phyloP scores from a whole-genome alignment of 2,329 filamentous ascomycete species.

The Cephalotrichum gorgonifer region DNA sequence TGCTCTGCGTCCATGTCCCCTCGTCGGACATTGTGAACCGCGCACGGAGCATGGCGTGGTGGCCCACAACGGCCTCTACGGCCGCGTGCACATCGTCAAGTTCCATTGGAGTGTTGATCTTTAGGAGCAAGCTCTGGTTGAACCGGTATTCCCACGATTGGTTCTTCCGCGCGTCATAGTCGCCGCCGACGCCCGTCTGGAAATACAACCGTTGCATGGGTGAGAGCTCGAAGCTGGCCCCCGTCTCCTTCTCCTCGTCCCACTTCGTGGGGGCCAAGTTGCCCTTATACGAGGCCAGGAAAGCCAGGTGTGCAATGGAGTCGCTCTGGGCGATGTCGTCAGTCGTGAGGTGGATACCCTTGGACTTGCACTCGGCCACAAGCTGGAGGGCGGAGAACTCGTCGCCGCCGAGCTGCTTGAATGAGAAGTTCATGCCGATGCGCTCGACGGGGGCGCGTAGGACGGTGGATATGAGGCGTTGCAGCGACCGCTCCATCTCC shows the following conservation, averaged over 20 bases:
- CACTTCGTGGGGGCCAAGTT: slow-evolving; percentile 17
- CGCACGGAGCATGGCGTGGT: slow-evolving; percentile 41
- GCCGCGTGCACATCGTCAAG: slow-evolving; percentile 35
- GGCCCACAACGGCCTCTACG: slow-evolving; percentile 34
- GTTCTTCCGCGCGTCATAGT: slow-evolving; percentile 16
- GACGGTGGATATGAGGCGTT: slow-evolving; percentile 25
- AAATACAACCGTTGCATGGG: slow-evolving; percentile 46
- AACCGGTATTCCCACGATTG: slow-evolving; percentile 31
- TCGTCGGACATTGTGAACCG: slow-evolving; percentile 26
- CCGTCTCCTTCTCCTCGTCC: slow-evolving; percentile 15
- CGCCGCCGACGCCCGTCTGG: slow-evolving; percentile 30
- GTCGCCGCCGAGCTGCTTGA: slow-evolving; percentile 27
- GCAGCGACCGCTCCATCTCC: slow-evolving; percentile 27
- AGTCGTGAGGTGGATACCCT: slow-evolving; percentile 24
- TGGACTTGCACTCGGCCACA: slow-evolving; percentile 24
- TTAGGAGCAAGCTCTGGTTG: slow-evolving; percentile 39
- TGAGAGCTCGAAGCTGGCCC: slow-evolving; percentile 33
- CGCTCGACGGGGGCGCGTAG: slow-evolving; percentile 25
- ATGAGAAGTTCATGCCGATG: slow-evolving; percentile 32
- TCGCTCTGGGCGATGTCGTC: slow-evolving; percentile 25
- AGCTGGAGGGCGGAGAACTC: slow-evolving; percentile 27
- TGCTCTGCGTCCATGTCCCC: slow-evolving; percentile 35
- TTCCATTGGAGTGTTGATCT: slow-evolving; percentile 27
- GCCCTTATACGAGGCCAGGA: slow-evolving; percentile 21
- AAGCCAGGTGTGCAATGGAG: slow-evolving; percentile 26